phyloP scores from a whole-genome alignment of 306 rosid genomes.

The Dryas octopetala region DNA sequence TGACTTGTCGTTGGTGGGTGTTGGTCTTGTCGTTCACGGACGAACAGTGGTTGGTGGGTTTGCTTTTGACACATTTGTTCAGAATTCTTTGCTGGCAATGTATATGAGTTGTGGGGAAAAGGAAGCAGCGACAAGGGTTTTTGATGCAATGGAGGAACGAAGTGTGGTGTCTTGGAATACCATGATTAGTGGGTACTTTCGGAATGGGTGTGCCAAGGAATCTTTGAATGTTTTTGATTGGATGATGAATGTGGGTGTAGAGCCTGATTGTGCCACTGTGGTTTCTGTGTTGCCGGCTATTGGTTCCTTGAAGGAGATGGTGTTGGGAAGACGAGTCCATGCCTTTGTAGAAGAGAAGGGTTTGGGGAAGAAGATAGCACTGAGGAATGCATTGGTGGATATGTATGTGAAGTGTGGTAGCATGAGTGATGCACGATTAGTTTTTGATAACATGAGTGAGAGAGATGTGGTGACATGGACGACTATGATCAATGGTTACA shows the following conservation, averaged over 20 bases:
- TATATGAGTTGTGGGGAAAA: constrained; percentile 65
- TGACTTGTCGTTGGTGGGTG: constrained; percentile 42
- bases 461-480: constrained; percentile 92
- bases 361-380: constrained; percentile 46
- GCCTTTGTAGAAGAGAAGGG: constrained; percentile 50
- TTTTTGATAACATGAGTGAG: constrained; percentile 43
- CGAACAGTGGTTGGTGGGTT: constrained; percentile 48
- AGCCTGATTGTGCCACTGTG: constrained; percentile 67
- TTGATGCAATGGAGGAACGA: constrained; percentile 54
- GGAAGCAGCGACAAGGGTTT: constrained; percentile 51
- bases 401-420: constrained; percentile 75
- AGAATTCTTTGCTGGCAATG: constrained; percentile 80
- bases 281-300: constrained; percentile 81
- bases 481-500: constrained; percentile 71
- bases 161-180: constrained; percentile 84
- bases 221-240: constrained; percentile 48
- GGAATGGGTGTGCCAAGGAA: constrained; percentile 47
- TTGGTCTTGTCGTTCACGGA: constrained; percentile 70
- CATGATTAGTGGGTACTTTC: constrained; percentile 68
- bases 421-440: constrained; percentile 53
- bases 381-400: constrained; percentile 70
- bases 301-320: constrained; percentile 53
- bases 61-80: constrained; percentile 47
- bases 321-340: constrained; percentile 58
- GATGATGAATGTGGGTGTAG: constrained; percentile 64